Percentiles rank a stretch among this genome's conserved stretches.
Conservation (phyloP, 768 basidiomycete genomes). For the Termitomyces sp. region DNA sequence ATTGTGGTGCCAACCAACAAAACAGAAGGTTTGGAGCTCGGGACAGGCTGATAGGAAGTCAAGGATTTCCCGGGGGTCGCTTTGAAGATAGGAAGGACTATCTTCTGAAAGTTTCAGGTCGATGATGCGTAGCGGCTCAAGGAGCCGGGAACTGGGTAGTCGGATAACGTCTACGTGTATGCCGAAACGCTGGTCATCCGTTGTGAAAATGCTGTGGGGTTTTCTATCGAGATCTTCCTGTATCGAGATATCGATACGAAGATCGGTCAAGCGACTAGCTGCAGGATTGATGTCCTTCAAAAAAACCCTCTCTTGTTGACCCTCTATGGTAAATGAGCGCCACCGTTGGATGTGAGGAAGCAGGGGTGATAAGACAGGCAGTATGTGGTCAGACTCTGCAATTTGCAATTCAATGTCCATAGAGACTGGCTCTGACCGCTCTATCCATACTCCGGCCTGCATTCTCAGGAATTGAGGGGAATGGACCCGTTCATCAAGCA, state of each 20-base stretch:
- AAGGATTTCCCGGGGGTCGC: constrained; percentile 47
- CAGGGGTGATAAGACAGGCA: constrained; percentile 62
- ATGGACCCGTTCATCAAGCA: constrained; percentile 38
- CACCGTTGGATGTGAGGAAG: constrained; percentile 54
- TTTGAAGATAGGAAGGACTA: constrained; percentile 28
- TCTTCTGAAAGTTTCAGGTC: constrained; percentile 54
- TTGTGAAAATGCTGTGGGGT: constrained; percentile 26
- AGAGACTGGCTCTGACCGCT: constrained; percentile 46
- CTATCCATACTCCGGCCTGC: constrained; percentile 51
- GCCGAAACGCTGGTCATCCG: constrained; percentile 20
- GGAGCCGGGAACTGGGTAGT: constrained; percentile 41
- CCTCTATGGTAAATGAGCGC: constrained; percentile 43
- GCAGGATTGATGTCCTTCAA: constrained; percentile 19
- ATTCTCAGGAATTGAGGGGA: constrained; percentile 32
- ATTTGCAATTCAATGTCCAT: constrained; percentile 52
- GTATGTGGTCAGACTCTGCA: constrained; percentile 41
- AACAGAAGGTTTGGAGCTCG: constrained; percentile 51
- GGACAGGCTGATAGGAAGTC: constrained; percentile 60
- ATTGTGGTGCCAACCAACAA: constrained; percentile 50
- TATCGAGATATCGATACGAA: constrained; percentile 32
- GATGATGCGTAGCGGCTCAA: constrained; percentile 51
- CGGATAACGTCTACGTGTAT: constrained; percentile 45
- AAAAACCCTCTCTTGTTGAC: constrained; percentile 27
- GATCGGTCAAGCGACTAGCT: constrained; percentile 25
- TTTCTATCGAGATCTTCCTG: constrained; percentile 29